These are phyloP conservation scores for Heliocybe sulcata DNA, from an alignment of 1,284 basidiomycete species.

Conservation along the genomic window DNA sequence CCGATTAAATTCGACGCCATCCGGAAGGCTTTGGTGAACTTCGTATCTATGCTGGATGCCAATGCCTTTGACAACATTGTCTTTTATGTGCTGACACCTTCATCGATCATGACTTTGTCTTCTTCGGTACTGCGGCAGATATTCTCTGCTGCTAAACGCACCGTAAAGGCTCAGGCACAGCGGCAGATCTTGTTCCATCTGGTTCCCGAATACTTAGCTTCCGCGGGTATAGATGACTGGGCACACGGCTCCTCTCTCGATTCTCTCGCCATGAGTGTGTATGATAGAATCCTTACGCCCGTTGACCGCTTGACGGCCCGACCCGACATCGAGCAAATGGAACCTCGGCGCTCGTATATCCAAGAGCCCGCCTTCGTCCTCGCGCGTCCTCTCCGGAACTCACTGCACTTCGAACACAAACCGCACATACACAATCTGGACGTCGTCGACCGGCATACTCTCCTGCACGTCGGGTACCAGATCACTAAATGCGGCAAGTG, in stretches of 20 bases:
- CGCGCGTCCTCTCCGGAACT: slow-evolving; percentile 36
- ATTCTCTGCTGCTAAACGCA: slow-evolving; percentile 49
- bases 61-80: slow-evolving; percentile 33
- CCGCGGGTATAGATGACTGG: slow-evolving; percentile 32
- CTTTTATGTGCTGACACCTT: slow-evolving; percentile 61
- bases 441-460: slow-evolving; percentile 58
- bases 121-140: slow-evolving; percentile 60
- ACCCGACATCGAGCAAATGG: slow-evolving; percentile 32
- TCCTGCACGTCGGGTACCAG: slow-evolving; percentile 73
- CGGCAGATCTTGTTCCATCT: slow-evolving; percentile 55
- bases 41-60: slow-evolving; percentile 38
- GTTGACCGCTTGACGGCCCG: slow-evolving; percentile 56
- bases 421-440: slow-evolving; percentile 47
- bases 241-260: slow-evolving; percentile 33
- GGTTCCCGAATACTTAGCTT: slow-evolving; percentile 55
- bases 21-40: slow-evolving; percentile 53
- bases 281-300: slow-evolving; percentile 58
- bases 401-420: slow-evolving; percentile 36
- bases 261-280: slow-evolving; percentile 51
- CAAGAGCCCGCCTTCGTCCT: slow-evolving; percentile 61
- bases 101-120: slow-evolving; percentile 46
- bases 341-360: slow-evolving; percentile 39
- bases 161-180: slow-evolving; percentile 36
- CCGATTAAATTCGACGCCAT: slow-evolving; percentile 58
- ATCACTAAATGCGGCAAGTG: slow-evolving; percentile 61